phyloP scores from a whole-genome alignment of 129 eudicot genomes.

The Helianthus annuus region HanXRQr2.0-SUNRISE NC_035437.2:12683510-12684009 shows the following conservation, averaged over 20 bases:
- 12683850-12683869: slow-evolving; percentile 40
- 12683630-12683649: slow-evolving; percentile 4
- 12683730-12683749: slow-evolving; percentile 19
- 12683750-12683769: slow-evolving; percentile 27
- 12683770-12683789: slow-evolving; percentile 30
- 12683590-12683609: slow-evolving; percentile 17
- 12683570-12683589: slow-evolving; percentile 19
- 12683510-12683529: not conserved
- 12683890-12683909: slow-evolving; percentile 30
- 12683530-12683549: not conserved
- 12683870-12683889: slow-evolving; percentile 26
- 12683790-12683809: slow-evolving; percentile 17
- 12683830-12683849: slow-evolving; percentile 43
- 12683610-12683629: slow-evolving; percentile 22
- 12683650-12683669: slow-evolving; percentile 14
- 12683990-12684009: slow-evolving; percentile 64
- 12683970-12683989: slow-evolving; percentile 32
- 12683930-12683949: slow-evolving; percentile 16
- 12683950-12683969: slow-evolving; percentile 19
- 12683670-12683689: slow-evolving; percentile 13
- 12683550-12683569: slow-evolving; percentile 37
- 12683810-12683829: slow-evolving; percentile 39
- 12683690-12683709: slow-evolving; percentile 11
- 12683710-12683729: slow-evolving; percentile 24
- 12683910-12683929: slow-evolving; percentile 29